Conservation (phyloP, 2,329 filamentous ascomycete species). For the Trichophyton verrucosum region DNA sequence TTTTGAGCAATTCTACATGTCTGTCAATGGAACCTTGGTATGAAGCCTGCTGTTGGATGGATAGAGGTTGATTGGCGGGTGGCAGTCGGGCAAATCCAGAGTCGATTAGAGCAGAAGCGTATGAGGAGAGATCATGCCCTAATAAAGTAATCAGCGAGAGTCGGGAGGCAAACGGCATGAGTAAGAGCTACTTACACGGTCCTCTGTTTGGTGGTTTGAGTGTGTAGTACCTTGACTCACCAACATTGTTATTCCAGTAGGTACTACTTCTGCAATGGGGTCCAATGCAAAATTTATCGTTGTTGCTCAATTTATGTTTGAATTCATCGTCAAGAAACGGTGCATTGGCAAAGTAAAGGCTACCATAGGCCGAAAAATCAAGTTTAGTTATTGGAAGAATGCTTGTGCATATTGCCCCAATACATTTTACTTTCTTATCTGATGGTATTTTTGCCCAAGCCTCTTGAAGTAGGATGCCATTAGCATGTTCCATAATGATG, state of each 20-base stretch:
- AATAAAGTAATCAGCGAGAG: slow-evolving; percentile 10
- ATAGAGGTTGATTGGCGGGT: slow-evolving; percentile 5
- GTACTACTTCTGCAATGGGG: slow-evolving; percentile 13
- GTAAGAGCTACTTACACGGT: slow-evolving; percentile 25
- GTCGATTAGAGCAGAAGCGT: slow-evolving; percentile 29
- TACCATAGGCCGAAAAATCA: slow-evolving; percentile 26
- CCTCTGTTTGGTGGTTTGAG: slow-evolving; percentile 24
- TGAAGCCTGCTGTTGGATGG: slow-evolving; percentile 15
- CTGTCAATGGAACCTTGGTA: slow-evolving; percentile 27
- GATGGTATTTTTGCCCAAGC: slow-evolving; percentile 23
- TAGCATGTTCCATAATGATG: slow-evolving; percentile 30
- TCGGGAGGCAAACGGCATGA: slow-evolving; percentile 7
- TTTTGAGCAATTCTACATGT: slow-evolving; percentile 24
- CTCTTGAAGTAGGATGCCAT: slow-evolving; percentile 23
- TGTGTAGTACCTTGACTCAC: slow-evolving; percentile 25
- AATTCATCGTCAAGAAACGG: slow-evolving; percentile 12
- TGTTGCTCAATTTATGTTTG: slow-evolving; percentile 9
- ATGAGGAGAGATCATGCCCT: slow-evolving; percentile 27
- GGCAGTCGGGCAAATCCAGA: slow-evolving; percentile 27
- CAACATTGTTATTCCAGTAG: slow-evolving; percentile 15
- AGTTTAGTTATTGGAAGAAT: slow-evolving; percentile 15
- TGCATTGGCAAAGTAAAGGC: slow-evolving; percentile 24
- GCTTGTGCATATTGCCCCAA: slow-evolving; percentile 9
- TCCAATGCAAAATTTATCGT: slow-evolving; percentile 13
- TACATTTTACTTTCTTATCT: slow-evolving; percentile 18